These are phyloP conservation scores for Neurospora sp. DNA, from an alignment of 495 filamentous ascomycete species.

Conservation along the genomic window DNA sequence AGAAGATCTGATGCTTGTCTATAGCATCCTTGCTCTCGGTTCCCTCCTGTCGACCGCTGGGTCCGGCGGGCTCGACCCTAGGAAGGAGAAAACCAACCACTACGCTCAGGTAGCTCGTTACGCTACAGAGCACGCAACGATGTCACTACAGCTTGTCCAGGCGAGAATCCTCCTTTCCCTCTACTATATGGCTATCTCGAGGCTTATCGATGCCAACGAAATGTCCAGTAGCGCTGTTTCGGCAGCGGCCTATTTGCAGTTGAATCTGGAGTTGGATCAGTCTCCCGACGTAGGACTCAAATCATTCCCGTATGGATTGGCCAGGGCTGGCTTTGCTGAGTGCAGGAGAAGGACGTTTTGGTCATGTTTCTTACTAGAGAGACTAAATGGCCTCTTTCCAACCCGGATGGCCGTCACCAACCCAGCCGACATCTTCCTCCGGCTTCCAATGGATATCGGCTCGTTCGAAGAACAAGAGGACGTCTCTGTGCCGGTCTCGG, in stretches of 20 bases:
- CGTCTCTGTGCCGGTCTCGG: constrained; percentile 37
- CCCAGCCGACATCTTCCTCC: constrained; percentile 49
- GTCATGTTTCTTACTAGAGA: constrained; percentile 54
- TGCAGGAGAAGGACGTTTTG: constrained; percentile 59
- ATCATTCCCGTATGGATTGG: constrained; percentile 46
- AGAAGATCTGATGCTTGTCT: constrained; percentile 62
- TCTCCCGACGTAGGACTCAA: constrained; percentile 33
- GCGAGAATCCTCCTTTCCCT: constrained; percentile 51
- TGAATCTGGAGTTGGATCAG: constrained; percentile 51
- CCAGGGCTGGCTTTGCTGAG: constrained; percentile 48
- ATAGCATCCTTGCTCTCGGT: constrained; percentile 51
- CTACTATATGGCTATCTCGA: constrained; percentile 51
- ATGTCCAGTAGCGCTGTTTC: constrained; percentile 48
- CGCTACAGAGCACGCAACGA: constrained; percentile 40
- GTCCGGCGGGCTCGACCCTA: not conserved
- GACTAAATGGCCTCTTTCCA: constrained; percentile 47
- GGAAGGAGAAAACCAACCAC: constrained; percentile 16
- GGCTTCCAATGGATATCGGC: constrained; percentile 48
- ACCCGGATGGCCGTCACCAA: constrained; percentile 35
- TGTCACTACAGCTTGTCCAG: constrained; percentile 52
- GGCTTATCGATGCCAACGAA: constrained; percentile 46
- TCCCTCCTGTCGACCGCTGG: constrained; percentile 15
- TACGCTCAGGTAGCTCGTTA: constrained; percentile 50
- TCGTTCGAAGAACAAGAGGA: constrained; percentile 47
- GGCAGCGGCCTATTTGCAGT: constrained; percentile 44